Percentiles rank a stretch among this genome's conserved stretches.
These are phyloP conservation scores for Solanum bulbocastanum DNA, from an alignment of 257 asterid species.

Conservation along the genomic window DNA sequence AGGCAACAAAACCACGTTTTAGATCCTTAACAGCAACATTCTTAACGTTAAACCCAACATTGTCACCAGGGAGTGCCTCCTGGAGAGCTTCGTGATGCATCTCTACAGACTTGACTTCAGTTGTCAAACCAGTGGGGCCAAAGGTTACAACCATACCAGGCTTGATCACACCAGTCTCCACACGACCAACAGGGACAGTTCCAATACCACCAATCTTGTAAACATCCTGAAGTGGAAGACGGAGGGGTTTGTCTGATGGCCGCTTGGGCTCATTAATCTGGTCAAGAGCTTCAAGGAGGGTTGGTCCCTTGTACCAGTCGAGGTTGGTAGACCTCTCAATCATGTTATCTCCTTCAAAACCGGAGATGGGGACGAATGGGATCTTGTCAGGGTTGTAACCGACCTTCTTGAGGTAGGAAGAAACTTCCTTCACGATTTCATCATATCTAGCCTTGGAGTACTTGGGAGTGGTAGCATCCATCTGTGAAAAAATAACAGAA, in stretches of 20 bases:
- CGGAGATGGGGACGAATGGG: conserved; percentile 49
- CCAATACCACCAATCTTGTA: conserved; percentile 35
- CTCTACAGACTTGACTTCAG: background rate
- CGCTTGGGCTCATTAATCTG: conserved; percentile 56
- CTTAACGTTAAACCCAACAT: background rate
- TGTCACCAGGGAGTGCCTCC: background rate
- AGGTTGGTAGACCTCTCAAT: conserved; percentile 74
- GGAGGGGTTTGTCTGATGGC: conserved; percentile 79
- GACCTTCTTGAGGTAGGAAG: conserved; percentile 71
- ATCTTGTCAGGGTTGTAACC: conserved; percentile 72
- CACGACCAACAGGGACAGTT: background rate
- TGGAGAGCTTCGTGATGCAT: background rate
- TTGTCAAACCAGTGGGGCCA: background rate
- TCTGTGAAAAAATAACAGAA: conserved; percentile 9
- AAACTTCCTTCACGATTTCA: conserved; percentile 70
- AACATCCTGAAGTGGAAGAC: conserved; percentile 83
- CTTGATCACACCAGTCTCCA: background rate
- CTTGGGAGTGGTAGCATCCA: conserved; percentile 36
- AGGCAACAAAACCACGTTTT: conserved; percentile 10
- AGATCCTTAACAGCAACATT: background rate
- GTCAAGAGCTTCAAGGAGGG: conserved; percentile 75
- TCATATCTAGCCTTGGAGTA: conserved; percentile 72
- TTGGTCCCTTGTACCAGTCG: conserved; percentile 85
- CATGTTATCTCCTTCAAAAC: conserved; percentile 63
- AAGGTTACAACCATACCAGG: background rate